These are phyloP conservation scores for Schizochytrium sp. DNA, from an alignment of 108 stramenopile species.

Conservation along the genomic window DNA sequence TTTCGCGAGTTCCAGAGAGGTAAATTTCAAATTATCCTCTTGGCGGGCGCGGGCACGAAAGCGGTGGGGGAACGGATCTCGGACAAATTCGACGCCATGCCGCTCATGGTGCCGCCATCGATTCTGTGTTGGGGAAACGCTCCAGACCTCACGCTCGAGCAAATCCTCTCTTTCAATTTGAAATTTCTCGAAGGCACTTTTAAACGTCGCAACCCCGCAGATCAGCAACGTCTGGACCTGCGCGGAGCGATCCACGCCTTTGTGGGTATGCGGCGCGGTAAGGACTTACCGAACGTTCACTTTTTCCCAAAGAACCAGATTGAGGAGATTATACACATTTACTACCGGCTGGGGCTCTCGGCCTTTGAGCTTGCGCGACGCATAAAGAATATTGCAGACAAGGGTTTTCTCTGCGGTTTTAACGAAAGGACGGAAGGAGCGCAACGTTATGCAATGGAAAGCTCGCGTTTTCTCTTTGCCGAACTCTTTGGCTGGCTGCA, in stretches of 20 bases:
- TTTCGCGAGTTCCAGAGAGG: background rate
- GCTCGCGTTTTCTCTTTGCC: background rate
- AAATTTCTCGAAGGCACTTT: background rate
- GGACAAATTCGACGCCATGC: background rate
- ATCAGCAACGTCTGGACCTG: background rate
- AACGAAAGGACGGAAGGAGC: background rate
- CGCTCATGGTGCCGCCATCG: background rate
- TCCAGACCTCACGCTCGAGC: background rate
- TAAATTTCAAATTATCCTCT: background rate
- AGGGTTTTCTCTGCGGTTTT: background rate
- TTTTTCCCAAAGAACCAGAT: background rate
- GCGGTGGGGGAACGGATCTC: background rate
- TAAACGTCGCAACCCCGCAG: background rate
- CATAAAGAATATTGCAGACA: background rate
- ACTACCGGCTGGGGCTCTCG: background rate
- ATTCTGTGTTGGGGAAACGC: background rate
- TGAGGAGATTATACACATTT: background rate
- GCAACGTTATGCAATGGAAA: background rate
- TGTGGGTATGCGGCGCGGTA: background rate
- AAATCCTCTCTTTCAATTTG: background rate
- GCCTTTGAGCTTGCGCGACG: background rate
- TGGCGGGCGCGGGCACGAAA: background rate
- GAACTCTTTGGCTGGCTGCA: background rate
- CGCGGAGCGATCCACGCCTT: constrained; percentile 6
- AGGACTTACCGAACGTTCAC: background rate